phyloP scores from a whole-genome alignment of 176 grass and related monocot genomes.

The Guadua angustifolia region DNA sequence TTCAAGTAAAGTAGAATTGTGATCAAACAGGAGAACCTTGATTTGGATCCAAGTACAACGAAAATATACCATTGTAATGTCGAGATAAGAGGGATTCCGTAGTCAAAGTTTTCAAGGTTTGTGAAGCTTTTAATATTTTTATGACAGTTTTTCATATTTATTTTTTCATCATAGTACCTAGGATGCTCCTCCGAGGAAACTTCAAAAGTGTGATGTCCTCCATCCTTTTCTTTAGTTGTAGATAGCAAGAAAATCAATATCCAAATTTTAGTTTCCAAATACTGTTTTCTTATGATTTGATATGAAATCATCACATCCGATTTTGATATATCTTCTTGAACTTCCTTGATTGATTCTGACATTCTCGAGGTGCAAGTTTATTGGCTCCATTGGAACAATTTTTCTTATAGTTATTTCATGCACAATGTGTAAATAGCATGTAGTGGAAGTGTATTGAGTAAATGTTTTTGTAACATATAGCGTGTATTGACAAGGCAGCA shows the following conservation, averaged over 20 bases:
- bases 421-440: background rate
- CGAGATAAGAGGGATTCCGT: no score
- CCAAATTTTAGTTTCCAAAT: background rate
- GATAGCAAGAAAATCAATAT: background rate
- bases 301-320: background rate
- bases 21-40: no score
- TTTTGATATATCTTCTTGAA: constrained; percentile 12
- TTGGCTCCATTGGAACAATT: background rate
- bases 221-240: background rate
- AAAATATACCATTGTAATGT: no score
- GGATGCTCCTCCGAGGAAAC: background rate
- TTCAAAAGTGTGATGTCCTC: background rate
- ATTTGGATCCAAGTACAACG: no score
- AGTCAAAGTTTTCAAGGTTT: no score
- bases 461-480: constrained; percentile 5
- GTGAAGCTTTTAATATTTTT: no score
- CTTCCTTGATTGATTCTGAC: constrained; percentile 27
- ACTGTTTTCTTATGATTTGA: background rate
- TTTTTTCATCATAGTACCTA: background rate
- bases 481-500: background rate
- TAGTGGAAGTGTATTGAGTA: background rate
- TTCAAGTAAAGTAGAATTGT: no score
- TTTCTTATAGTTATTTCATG: constrained; percentile 4
- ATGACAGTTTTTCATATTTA: no score
- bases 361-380: constrained; percentile 8